Conservation (phyloP, 768 basidiomycete genomes). For the Chalciporus sphaerocephalus region DNA sequence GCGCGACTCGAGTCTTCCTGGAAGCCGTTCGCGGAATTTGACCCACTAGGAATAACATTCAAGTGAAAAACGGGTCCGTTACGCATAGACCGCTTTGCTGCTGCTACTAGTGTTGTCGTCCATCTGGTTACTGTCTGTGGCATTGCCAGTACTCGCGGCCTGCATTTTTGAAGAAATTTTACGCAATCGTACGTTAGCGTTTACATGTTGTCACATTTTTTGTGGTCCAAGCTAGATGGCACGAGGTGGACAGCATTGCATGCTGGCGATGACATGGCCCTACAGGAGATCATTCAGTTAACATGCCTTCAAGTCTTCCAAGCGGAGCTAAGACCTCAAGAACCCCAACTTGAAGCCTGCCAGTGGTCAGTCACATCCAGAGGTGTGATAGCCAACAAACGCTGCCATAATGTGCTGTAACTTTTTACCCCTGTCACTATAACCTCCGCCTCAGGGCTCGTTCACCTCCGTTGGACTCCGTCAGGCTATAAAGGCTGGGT, state of each 20-base stretch:
- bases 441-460: no score
- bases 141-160: no score
- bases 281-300: not conserved
- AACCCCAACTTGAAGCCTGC: not conserved
- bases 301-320: conserved; percentile 6
- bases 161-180: not conserved
- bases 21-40: no score
- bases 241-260: conserved; percentile 1
- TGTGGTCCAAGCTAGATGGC: not conserved
- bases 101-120: no score
- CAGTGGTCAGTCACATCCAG: conserved; percentile 18
- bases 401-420: not conserved
- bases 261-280: not conserved
- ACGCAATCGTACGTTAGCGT: conserved; percentile 18
- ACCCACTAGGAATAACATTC: no score
- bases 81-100: no score
- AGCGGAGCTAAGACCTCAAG: not conserved
- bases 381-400: conserved; percentile 33
- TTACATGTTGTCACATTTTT: not conserved
- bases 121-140: no score
- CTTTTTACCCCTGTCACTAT: not conserved
- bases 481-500: conserved; percentile 14
- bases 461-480: not conserved
- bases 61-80: no score
- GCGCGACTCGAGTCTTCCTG: no score